Conservation (phyloP, 2,329 filamentous ascomycete genomes). For the Alternaria triticimaculans region DNA sequence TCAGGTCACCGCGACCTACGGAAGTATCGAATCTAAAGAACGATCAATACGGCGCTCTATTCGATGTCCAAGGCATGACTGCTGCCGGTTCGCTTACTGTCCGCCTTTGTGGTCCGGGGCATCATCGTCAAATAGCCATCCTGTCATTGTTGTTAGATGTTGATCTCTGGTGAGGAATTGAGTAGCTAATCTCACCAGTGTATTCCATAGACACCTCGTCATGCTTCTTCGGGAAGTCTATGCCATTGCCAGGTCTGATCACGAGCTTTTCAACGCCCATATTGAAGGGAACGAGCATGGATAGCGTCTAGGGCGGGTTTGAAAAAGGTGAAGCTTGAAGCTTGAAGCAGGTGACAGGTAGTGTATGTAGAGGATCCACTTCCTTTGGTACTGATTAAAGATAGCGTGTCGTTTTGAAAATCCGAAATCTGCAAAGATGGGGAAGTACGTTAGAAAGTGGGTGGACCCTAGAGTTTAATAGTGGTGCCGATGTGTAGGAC, state of each 20-base stretch:
- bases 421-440: slow-evolving; percentile 1
- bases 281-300: slow-evolving; percentile 9
- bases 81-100: slow-evolving; percentile 63
- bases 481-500: slow-evolving; percentile 16
- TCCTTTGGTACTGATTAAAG: background rate
- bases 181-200: slow-evolving; percentile 60
- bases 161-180: background rate
- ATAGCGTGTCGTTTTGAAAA: background rate
- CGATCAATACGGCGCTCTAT: slow-evolving; percentile 14
- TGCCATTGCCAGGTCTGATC: slow-evolving; percentile 66
- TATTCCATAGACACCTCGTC: slow-evolving; percentile 88
- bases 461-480: slow-evolving; percentile 31
- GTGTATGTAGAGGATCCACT: background rate
- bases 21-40: slow-evolving; percentile 84
- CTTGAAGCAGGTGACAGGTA: background rate
- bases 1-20: slow-evolving; percentile 76
- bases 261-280: slow-evolving; percentile 72
- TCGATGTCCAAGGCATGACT: background rate
- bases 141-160: slow-evolving; percentile 26
- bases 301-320: background rate
- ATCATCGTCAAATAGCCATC: slow-evolving; percentile 75
- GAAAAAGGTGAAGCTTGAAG: background rate
- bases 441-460: slow-evolving; percentile 11
- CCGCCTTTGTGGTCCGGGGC: slow-evolving; percentile 69
- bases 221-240: slow-evolving; percentile 66